Evolutionary conservation across 208 protist genomes (phyloP), one percentile per base, ranked within the genome.

Genomic region (Naegleria fowleri): DNA sequence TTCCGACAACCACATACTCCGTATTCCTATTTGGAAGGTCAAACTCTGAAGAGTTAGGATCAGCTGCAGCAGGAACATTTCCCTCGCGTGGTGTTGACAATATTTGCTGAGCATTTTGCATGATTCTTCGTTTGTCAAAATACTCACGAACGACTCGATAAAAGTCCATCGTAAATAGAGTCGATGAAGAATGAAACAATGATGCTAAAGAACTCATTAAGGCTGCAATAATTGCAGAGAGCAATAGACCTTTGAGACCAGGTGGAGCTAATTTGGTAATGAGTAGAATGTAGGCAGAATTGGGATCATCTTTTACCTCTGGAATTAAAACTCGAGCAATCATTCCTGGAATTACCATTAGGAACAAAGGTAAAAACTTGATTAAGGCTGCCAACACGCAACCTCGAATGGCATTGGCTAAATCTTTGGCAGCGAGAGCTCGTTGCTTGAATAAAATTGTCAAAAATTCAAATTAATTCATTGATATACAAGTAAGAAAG

Each of bases 161-260:
- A 67, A 94, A 90, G 43, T 94, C 93, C 91, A 94, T 94, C 36
- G 93, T 94, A 75, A 94, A 92, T 36, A 94, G 88, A 33, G 93
- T 94, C 25, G 36, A 67, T 36, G 84, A 90, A 52, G 87, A 92
- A 86, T 94, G 92, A 88, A 94, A 94, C 3, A 94, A 67, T 48
- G 84, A 89, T 13, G 93, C 93, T 22, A 94, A 92, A 6, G 92
- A 94, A 33, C 90, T 92, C 93, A 94, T 94, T 29, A 93, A 51
- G 9, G 93, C 93, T 13, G 92, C 84, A 5, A 94, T 79, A 84
- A 94, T 93, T 2, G 92, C 90, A 2, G 93, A 58, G 6, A 94
- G 67, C 15, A 94, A 51, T 15, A 94, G 39, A 25, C 93, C 93
- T 79, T 88, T 52, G 5, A 93, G 16, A 38, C 92, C 93, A 43